Percentiles rank a stretch among this genome's conserved stretches.
Conservation (phyloP, 1,284 basidiomycete genomes). For the Golubevia pallescens region DNA sequence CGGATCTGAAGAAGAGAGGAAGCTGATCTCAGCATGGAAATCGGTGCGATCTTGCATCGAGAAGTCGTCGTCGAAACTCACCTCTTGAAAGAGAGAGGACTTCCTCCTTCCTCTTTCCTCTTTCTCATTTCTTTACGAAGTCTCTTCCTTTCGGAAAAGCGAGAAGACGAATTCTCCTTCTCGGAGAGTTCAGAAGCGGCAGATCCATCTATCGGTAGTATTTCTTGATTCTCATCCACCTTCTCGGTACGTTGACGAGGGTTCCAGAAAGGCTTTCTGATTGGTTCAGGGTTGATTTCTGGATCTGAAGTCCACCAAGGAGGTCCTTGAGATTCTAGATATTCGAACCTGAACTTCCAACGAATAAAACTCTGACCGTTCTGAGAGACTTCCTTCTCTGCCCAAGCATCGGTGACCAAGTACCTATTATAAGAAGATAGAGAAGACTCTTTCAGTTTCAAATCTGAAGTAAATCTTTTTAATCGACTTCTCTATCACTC, state of each 20-base stretch:
- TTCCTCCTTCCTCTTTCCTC: too few species aligned
- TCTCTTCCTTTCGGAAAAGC: too few species aligned
- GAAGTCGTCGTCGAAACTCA: too few species aligned
- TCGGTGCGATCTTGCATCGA: too few species aligned
- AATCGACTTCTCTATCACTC: neutral
- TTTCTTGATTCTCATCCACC: slow-evolving; percentile 10
- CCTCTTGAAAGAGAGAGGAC: too few species aligned
- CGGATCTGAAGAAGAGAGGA: too few species aligned
- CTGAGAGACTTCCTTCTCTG: slow-evolving; percentile 18
- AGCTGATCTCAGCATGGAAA: too few species aligned
- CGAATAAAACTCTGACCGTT: slow-evolving; percentile 14
- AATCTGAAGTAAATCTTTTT: too few species aligned
- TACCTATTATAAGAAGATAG: slow-evolving; percentile 12
- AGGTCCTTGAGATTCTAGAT: slow-evolving; percentile 25
- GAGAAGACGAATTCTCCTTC: too few species aligned
- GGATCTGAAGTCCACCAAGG: slow-evolving; percentile 24
- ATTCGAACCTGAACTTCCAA: slow-evolving; percentile 41
- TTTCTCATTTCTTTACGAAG: too few species aligned
- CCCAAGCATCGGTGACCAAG: slow-evolving; percentile 34
- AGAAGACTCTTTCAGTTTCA: neutral
- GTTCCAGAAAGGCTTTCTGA: slow-evolving; percentile 9
- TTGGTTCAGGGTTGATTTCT: slow-evolving; percentile 2
- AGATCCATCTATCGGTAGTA: too few species aligned
- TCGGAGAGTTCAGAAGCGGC: too few species aligned
- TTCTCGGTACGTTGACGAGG: slow-evolving; percentile 15